Conservation (phyloP, 225 moss, liverwort and hornwort species). For the Climacium dendroides region DNA sequence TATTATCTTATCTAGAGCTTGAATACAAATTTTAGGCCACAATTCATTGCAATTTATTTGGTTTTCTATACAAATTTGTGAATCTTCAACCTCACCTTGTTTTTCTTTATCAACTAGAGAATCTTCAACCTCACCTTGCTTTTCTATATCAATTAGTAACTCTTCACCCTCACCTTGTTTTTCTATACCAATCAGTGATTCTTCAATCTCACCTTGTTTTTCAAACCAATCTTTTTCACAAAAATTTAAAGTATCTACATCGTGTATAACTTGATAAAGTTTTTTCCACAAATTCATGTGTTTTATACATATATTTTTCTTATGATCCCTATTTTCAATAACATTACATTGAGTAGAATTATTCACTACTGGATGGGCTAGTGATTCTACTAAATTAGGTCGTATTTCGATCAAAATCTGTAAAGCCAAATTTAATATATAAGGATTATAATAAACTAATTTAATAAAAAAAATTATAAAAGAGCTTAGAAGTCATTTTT, state of each 20-base stretch:
- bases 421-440: neutral
- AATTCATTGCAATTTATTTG: neutral
- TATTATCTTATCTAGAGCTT: neutral
- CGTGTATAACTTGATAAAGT: neutral
- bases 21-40: neutral
- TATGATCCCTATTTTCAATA: neutral
- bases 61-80: neutral
- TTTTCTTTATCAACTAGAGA: neutral
- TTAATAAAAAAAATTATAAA: neutral
- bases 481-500: neutral
- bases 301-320: neutral
- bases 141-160: neutral
- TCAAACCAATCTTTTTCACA: neutral
- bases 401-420: slow-evolving; percentile 23
- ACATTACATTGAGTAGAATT: slow-evolving; percentile 1
- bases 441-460: neutral
- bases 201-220: neutral
- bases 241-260: neutral
- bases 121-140: neutral
- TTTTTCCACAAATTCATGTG: slow-evolving; percentile 12
- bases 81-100: neutral
- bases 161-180: neutral
- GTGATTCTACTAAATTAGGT: neutral
- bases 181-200: neutral
- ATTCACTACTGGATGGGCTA: neutral